phyloP scores from a whole-genome alignment of 2,329 filamentous ascomycete species.

The Penicillium italicum region DNA sequence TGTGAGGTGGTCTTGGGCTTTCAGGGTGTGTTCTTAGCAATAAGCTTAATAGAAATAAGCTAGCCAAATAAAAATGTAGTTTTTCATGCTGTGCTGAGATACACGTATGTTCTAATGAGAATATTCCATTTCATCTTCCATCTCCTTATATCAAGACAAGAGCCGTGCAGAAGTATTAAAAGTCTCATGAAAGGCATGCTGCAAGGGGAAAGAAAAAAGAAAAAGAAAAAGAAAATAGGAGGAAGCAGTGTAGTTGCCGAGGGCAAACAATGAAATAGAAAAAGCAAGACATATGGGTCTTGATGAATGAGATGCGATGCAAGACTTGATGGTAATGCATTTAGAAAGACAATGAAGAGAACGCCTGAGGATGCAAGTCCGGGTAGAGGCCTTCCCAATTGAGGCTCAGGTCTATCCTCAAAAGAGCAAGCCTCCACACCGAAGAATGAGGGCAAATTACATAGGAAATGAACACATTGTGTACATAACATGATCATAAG shows the following conservation, averaged over 20 bases:
- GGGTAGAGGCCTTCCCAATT: neutral
- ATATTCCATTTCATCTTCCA: neutral
- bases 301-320: conserved; percentile 8
- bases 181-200: neutral
- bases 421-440: neutral
- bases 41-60: neutral
- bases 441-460: conserved; percentile 8
- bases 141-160: neutral
- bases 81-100: neutral
- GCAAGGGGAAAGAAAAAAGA: neutral
- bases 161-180: neutral
- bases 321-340: conserved; percentile 8
- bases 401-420: neutral
- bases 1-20: neutral
- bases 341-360: conserved; percentile 15
- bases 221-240: neutral
- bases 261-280: neutral
- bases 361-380: conserved; percentile 23
- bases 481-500: conserved; percentile 23
- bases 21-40: neutral
- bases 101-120: neutral
- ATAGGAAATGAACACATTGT: conserved; percentile 18
- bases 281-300: conserved; percentile 2
- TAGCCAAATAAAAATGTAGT: neutral
- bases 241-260: neutral